These are phyloP conservation scores for Syzygium syzygioides DNA, from an alignment of 441 rosid genomes.

Conservation along the genomic window DNA sequence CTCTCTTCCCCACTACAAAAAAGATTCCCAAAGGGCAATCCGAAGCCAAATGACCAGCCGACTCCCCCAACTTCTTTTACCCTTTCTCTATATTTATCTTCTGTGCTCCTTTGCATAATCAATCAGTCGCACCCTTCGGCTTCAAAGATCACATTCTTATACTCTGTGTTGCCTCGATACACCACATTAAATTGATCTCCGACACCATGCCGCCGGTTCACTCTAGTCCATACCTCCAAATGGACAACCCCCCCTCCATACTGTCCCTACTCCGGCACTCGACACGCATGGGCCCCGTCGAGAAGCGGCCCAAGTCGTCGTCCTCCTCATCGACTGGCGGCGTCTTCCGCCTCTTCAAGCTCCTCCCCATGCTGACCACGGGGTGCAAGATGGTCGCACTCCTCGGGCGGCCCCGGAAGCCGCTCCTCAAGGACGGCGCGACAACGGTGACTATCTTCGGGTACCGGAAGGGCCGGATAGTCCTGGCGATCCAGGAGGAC, in stretches of 20 bases:
- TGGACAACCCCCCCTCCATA: conserved; percentile 72
- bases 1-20: conserved; percentile 25
- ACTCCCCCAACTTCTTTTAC: conserved; percentile 27
- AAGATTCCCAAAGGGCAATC: conserved; percentile 39
- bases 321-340: conserved; percentile 49
- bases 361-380: conserved; percentile 85
- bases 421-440: conserved; percentile 68
- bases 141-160: conserved; percentile 4
- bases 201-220: conserved; percentile 52
- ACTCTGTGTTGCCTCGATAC: background rate
- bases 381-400: conserved; percentile 95
- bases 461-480: conserved; percentile 69
- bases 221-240: conserved; percentile 64
- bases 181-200: background rate
- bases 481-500: conserved; percentile 84
- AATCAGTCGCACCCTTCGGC: background rate
- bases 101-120: background rate
- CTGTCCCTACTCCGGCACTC: conserved; percentile 54
- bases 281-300: conserved; percentile 11
- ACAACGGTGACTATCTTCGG: conserved; percentile 82
- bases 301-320: conserved; percentile 31
- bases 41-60: conserved; percentile 30
- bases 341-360: conserved; percentile 77
- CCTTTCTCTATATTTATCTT: background rate
- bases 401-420: conserved; percentile 61